Evolutionary conservation across 2,329 filamentous ascomycete species (phyloP), one percentile per base, ranked within the genome.

Genomic region (Sclerotinia minor): DNA sequence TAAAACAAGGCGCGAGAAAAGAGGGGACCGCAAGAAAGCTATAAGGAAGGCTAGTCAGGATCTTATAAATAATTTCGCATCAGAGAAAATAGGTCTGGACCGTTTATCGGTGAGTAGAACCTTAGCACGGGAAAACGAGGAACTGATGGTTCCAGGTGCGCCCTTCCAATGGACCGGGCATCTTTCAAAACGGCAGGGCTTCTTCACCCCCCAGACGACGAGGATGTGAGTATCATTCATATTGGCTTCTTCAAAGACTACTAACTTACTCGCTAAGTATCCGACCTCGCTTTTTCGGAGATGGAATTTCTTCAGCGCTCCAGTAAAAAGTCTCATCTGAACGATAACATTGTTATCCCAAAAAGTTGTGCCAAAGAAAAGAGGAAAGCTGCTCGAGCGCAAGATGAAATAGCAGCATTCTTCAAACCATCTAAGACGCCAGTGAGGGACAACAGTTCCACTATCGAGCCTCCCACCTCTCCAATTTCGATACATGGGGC

Each of bases 61-160:
- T 52, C 79, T 88, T 9, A 83, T 87, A 76, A 76, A 80, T 8
- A 83, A 83, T 26, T 90, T 89, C 70, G 78, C 78, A 17, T 87
- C 87, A 0, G 76, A 81, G 4, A 83, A 83, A 64, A 81, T 90
- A 53, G 76, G 81, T 15, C 80, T 80, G 60, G 78, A 81, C n/a
- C 81, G 84, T 13, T 77, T 87, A 64, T 87, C 84, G 21, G 85
- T 87, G 75, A 72, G 80, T 64, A 53, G 53, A 19, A 35, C 54
- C n/a, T 47, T 29, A 26, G 47, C 6, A 45, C n/a, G 9, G 7
- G 29, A 2, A 41, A 19, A 50, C 45, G 50, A n/a, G 13, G 24
- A 13, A 59, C 68, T 74, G 50, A 75, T 45, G 19, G 38, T 21
- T 29, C 47, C 67, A 82, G 80, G 73, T 81, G 5, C 78, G 75